Evolutionary conservation across 2,329 filamentous ascomycete genomes (phyloP).

Genomic region (Colletotrichum ledebouriae): DNA sequence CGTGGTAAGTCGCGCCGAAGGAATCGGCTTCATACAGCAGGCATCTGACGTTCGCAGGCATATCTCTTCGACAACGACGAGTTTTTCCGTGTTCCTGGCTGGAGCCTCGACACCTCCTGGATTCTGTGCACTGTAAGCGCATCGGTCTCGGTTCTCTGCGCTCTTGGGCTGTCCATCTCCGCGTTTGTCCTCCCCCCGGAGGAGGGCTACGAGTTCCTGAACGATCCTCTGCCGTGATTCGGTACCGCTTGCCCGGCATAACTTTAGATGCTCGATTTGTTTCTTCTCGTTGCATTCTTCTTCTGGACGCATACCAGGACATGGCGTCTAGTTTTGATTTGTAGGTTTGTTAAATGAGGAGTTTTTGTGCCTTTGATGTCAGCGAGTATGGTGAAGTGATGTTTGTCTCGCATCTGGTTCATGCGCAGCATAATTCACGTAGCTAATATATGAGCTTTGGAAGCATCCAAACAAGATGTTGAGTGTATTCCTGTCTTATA

Average conservation of each 20-base stretch:
- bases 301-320: constrained; percentile 24
- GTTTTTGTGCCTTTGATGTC: neutral
- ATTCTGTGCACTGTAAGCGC: constrained; percentile 74
- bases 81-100: constrained; percentile 84
- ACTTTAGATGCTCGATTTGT: neutral
- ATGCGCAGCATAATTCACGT: constrained; percentile 7
- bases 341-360: neutral
- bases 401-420: constrained; percentile 3
- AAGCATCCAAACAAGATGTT: neutral
- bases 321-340: constrained; percentile 16
- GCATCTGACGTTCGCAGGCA: constrained; percentile 64
- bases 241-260: neutral
- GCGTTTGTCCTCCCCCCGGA: constrained; percentile 81
- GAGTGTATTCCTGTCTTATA: neutral
- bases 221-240: constrained; percentile 54
- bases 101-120: constrained; percentile 85
- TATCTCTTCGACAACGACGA: constrained; percentile 87
- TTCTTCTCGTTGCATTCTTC: neutral
- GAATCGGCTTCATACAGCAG: too few relatives aligned
- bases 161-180: constrained; percentile 73
- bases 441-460: constrained; percentile 8
- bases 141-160: constrained; percentile 64
- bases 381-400: constrained; percentile 6
- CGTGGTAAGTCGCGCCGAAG: constrained; percentile 72
- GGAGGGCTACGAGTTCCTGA: constrained; percentile 83